These are phyloP conservation scores for Aurifilum marmelostoma DNA, from an alignment of 2,329 filamentous ascomycete genomes.

Conservation along the genomic window DNA sequence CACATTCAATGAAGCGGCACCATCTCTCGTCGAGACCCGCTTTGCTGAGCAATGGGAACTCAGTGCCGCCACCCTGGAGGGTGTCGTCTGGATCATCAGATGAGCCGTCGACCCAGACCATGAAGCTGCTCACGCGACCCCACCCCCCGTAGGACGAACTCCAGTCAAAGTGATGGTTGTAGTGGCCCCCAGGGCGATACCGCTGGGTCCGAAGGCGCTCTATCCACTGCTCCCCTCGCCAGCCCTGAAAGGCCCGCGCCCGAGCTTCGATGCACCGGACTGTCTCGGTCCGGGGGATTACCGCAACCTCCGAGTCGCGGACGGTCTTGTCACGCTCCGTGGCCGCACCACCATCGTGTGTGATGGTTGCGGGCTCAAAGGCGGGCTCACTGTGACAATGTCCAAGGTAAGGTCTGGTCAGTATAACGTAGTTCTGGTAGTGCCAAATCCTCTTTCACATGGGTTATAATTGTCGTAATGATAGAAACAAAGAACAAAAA, in stretches of 20 bases:
- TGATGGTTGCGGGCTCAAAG: constrained; percentile 55
- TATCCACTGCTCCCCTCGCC: constrained; percentile 56
- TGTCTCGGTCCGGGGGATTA: constrained; percentile 50
- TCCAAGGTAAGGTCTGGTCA: neutral
- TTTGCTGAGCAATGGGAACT: constrained; percentile 50
- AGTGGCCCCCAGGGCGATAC: constrained; percentile 52
- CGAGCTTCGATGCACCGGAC: constrained; percentile 53
- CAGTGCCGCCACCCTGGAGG: constrained; percentile 53
- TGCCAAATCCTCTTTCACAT: neutral
- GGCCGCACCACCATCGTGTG: constrained; percentile 48
- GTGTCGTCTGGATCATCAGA: constrained; percentile 31
- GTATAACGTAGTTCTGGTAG: neutral
- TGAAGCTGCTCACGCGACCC: constrained; percentile 57
- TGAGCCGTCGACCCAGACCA: constrained; percentile 51
- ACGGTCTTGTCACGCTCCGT: constrained; percentile 47
- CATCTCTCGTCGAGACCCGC: constrained; percentile 42
- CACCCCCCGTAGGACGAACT: constrained; percentile 47
- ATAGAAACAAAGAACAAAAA: neutral
- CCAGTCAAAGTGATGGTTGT: constrained; percentile 60
- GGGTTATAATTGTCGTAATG: neutral
- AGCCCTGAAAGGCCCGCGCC: constrained; percentile 53
- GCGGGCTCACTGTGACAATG: constrained; percentile 44
- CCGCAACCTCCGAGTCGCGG: constrained; percentile 56
- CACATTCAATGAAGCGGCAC: constrained; percentile 55
- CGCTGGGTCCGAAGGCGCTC: constrained; percentile 57